Conservation (phyloP, 306 rosid genomes). For the Lagenaria siceraria region DNA sequence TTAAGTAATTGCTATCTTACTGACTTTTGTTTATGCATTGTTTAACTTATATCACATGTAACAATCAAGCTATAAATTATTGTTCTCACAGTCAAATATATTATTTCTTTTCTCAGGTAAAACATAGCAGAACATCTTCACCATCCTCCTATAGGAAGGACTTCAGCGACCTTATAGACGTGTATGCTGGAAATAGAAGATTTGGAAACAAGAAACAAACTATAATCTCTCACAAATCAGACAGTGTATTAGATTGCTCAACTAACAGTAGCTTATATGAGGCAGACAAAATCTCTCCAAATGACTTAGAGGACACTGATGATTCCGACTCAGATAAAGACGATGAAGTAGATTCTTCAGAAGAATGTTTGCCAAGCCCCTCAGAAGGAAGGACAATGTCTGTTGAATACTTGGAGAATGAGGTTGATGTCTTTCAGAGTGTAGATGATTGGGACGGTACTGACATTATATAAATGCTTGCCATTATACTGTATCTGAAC, state of each 20-base stretch:
- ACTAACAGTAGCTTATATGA: conserved; percentile 17
- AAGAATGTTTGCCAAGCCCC: conserved; percentile 19
- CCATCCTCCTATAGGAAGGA: conserved; percentile 53
- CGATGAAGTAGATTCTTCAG: conserved; percentile 19
- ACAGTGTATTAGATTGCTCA: conserved; percentile 8
- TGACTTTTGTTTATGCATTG: background rate
- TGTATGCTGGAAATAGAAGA: conserved; percentile 34
- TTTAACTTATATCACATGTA: background rate
- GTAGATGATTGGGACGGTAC: conserved; percentile 80
- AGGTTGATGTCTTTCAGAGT: conserved; percentile 46
- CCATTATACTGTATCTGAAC: background rate
- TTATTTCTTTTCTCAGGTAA: conserved; percentile 34
- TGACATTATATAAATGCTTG: background rate
- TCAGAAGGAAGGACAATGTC: conserved; percentile 46
- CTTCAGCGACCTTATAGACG: conserved; percentile 44
- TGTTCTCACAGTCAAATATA: background rate
- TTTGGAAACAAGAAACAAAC: conserved; percentile 27
- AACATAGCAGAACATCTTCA: conserved; percentile 61
- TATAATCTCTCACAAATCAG: conserved; percentile 20
- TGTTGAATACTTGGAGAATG: conserved; percentile 73
- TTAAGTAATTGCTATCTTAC: background rate
- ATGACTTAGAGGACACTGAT: conserved; percentile 25
- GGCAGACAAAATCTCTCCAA: conserved; percentile 24
- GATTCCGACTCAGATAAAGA: conserved; percentile 26
- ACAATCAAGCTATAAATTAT: background rate